These are phyloP conservation scores for Sporothrix globosa DNA, from an alignment of 2,329 filamentous ascomycete genomes.

Conservation along the genomic window DNA sequence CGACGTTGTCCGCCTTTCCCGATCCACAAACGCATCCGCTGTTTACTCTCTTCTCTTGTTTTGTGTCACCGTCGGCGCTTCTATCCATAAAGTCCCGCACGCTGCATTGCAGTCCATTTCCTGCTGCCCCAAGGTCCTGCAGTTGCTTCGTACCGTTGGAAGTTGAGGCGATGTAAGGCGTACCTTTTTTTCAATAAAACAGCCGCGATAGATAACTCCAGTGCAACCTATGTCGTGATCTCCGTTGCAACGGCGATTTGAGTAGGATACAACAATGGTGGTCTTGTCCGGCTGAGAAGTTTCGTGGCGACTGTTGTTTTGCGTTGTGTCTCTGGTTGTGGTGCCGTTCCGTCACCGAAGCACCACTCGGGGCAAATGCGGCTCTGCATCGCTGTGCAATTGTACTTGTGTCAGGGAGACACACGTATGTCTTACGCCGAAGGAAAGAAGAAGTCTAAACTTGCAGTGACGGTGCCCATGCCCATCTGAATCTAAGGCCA, in stretches of 20 bases:
- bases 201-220: no score
- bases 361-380: background rate
- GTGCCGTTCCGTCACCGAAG: background rate
- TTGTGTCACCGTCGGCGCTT: conserved; percentile 12
- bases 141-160: background rate
- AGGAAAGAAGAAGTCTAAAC: background rate
- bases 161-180: no score
- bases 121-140: background rate
- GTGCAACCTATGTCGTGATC: no score
- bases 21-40: background rate
- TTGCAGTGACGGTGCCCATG: background rate
- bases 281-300: background rate
- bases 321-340: background rate
- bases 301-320: background rate
- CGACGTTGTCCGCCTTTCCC: background rate
- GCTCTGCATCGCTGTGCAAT: background rate
- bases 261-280: background rate
- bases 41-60: background rate
- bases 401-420: no score
- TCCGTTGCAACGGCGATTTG: no score
- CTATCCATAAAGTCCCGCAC: background rate
- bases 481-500: background rate
- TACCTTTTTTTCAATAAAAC: no score
- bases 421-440: background rate
- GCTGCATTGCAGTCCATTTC: background rate